These are phyloP conservation scores for Penicillium egyptiacum DNA, from an alignment of 495 filamentous ascomycete genomes.

Conservation along the genomic window DNA sequence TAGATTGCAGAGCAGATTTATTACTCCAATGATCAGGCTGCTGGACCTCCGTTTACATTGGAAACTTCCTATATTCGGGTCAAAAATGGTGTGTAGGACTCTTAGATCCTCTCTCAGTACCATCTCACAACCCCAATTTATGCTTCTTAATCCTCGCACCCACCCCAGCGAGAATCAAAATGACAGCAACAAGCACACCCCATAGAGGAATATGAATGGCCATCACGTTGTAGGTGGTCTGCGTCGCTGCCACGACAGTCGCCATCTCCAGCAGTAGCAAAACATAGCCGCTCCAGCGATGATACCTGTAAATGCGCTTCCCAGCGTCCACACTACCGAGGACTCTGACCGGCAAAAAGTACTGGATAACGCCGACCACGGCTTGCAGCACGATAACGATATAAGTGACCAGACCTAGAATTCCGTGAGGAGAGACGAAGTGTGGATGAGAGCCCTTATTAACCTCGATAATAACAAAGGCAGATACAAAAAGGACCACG, in stretches of 20 bases:
- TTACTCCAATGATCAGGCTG: not conserved
- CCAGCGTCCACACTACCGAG: conserved; percentile 79
- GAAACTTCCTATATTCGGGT: not conserved
- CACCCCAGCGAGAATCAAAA: conserved; percentile 66
- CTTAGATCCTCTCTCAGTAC: not conserved
- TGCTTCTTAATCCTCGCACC: conserved; percentile 75
- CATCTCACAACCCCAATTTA: conserved; percentile 66
- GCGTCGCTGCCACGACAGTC: conserved; percentile 72
- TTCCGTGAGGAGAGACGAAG: conserved; percentile 76
- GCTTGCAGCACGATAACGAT: conserved; percentile 70
- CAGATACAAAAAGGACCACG: conserved; percentile 59
- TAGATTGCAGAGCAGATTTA: too few relatives aligned
- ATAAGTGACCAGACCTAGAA: conserved; percentile 77
- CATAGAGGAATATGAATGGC: conserved; percentile 69
- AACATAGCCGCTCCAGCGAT: conserved; percentile 75
- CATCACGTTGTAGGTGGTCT: conserved; percentile 65
- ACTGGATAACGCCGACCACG: conserved; percentile 75
- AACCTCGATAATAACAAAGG: conserved; percentile 74
- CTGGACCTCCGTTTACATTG: not conserved
- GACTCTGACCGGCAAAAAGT: conserved; percentile 59
- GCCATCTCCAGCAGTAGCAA: conserved; percentile 67
- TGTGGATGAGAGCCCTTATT: conserved; percentile 73
- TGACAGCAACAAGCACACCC: conserved; percentile 60
- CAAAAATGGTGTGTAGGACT: not conserved
- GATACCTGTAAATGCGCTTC: conserved; percentile 85